Percentiles rank a stretch among this genome's conserved stretches.
Conservation (phyloP, 164 flowering plant genomes). For the Piper betle region DNA sequence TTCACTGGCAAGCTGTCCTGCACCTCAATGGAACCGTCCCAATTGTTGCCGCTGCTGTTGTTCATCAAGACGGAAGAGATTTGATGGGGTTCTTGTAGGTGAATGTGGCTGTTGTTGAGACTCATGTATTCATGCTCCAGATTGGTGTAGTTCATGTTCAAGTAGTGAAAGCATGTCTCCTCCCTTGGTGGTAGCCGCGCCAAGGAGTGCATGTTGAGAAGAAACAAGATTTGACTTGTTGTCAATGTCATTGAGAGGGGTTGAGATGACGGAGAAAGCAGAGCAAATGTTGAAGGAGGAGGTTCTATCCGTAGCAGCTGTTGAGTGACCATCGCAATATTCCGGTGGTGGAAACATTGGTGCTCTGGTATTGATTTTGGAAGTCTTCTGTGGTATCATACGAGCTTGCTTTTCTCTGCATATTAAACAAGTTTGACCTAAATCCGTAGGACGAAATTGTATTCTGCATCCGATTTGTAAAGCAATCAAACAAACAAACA, state of each 20-base stretch:
- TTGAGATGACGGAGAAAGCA: background rate
- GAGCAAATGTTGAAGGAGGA: background rate
- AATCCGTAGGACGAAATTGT: too few relatives aligned
- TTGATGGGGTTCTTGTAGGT: constrained; percentile 22
- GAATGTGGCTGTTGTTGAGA: constrained; percentile 17
- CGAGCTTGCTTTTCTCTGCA: background rate
- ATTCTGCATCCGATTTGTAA: too few relatives aligned
- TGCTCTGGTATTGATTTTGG: background rate
- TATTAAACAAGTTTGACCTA: background rate
- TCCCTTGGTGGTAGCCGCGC: constrained; percentile 5
- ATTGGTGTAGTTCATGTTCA: constrained; percentile 16
- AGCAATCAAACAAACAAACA: too few relatives aligned
- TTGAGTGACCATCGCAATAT: background rate
- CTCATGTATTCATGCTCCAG: constrained; percentile 13
- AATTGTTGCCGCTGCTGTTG: background rate
- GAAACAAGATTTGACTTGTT: constrained; percentile 7
- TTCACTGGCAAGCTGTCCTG: constrained; percentile 7
- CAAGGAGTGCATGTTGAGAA: too few relatives aligned
- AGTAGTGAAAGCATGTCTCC: constrained; percentile 18
- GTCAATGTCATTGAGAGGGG: constrained; percentile 7
- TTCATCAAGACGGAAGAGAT: constrained; percentile 10
- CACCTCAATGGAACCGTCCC: constrained; percentile 9
- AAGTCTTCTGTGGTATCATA: background rate
- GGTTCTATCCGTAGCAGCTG: background rate
- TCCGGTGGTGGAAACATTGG: background rate